Evolutionary conservation across 345 rosid genomes (phyloP).

Genomic region (Passiflora organensis): DNA sequence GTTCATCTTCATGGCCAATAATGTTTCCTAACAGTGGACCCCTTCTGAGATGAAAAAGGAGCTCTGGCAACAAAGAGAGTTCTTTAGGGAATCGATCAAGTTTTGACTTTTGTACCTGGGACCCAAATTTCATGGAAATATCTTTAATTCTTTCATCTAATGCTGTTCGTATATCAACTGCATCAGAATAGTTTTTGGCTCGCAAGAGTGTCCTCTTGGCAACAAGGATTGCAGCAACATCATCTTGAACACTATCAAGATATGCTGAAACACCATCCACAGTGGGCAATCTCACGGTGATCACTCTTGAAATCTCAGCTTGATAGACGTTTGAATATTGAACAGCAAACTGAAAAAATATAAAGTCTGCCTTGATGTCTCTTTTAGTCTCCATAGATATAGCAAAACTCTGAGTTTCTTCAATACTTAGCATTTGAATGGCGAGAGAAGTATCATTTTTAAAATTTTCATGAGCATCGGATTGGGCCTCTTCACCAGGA

Average conservation of each 20-base stretch:
- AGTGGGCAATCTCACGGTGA: conserved; percentile 72
- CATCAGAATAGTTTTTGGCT: conserved; percentile 61
- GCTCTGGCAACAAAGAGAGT: conserved; percentile 67
- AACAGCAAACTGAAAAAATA: conserved; percentile 79
- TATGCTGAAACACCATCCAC: conserved; percentile 84
- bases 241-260: conserved; percentile 76
- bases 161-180: conserved; percentile 64
- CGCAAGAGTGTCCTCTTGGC: conserved; percentile 80
- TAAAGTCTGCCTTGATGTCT: conserved; percentile 64
- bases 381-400: conserved; percentile 77
- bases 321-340: conserved; percentile 76
- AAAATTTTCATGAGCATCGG: conserved; percentile 66
- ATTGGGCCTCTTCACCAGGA: conserved; percentile 92
- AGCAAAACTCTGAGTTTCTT: conserved; percentile 91
- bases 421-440: conserved; percentile 83
- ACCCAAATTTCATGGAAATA: conserved; percentile 67
- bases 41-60: conserved; percentile 86
- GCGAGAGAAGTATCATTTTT: conserved; percentile 58
- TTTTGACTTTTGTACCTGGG: conserved; percentile 80
- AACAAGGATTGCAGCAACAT: conserved; percentile 82
- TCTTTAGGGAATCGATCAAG: conserved; percentile 80
- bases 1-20: conserved; percentile 96
- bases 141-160: conserved; percentile 94
- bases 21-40: conserved; percentile 93
- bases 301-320: conserved; percentile 80